Conservation (phyloP, 441 rosid genomes). For the Dalechampia spathulata region DNA sequence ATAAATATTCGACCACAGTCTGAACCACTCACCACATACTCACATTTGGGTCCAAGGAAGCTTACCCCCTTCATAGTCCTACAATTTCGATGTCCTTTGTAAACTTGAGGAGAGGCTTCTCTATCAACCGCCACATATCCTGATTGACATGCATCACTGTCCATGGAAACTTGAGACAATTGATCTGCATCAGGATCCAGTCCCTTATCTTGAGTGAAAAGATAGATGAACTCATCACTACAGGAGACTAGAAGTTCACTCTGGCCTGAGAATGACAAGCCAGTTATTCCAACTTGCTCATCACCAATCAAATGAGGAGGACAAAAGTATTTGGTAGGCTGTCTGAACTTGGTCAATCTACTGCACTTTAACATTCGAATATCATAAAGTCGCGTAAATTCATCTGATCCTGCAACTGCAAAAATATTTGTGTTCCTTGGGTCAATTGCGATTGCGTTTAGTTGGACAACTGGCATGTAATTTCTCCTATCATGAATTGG, state of each 20-base stretch:
- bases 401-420: constrained; percentile 75
- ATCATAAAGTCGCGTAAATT: constrained; percentile 77
- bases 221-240: constrained; percentile 63
- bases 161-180: constrained; percentile 29
- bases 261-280: constrained; percentile 80
- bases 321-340: constrained; percentile 54
- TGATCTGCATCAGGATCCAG: constrained; percentile 48
- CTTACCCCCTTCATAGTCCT: constrained; percentile 79
- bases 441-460: constrained; percentile 75
- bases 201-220: constrained; percentile 67
- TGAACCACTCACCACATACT: constrained; percentile 89
- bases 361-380: constrained; percentile 60
- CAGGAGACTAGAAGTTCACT: constrained; percentile 87
- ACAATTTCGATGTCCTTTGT: constrained; percentile 66
- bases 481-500: constrained; percentile 32
- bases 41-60: constrained; percentile 76
- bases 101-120: constrained; percentile 43
- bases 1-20: constrained; percentile 92
- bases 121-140: constrained; percentile 22
- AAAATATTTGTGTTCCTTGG: constrained; percentile 78
- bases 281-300: constrained; percentile 59
- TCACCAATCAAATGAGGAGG: constrained; percentile 67
- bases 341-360: constrained; percentile 44
- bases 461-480: constrained; percentile 27
- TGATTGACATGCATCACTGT: constrained; percentile 26